A percentile compares a stretch with the other conserved stretches of the same genome.
Conservation (phyloP, 371 early-diverging fungal species). For the Chytridiales sp. region DNA sequence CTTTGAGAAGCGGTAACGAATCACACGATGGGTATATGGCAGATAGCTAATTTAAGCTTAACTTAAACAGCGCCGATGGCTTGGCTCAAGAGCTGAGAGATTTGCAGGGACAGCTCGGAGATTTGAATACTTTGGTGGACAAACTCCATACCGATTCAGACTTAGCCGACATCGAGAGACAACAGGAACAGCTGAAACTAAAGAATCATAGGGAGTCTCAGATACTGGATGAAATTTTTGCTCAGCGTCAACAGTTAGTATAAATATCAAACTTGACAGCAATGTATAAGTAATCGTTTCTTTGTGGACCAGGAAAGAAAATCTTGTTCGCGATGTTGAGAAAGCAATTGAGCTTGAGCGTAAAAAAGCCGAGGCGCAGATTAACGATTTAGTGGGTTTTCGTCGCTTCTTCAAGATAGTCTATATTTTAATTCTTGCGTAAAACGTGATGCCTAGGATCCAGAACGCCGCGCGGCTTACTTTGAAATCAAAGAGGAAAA, state of each 20-base stretch:
- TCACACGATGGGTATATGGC: not conserved
- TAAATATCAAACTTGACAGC: not conserved
- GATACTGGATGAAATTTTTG: conserved; percentile 49
- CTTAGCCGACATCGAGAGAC: conserved; percentile 50
- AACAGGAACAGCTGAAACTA: conserved; percentile 32
- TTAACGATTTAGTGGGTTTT: conserved; percentile 40
- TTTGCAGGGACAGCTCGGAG: conserved; percentile 56
- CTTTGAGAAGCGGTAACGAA: conserved; percentile 52
- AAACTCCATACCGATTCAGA: conserved; percentile 54
- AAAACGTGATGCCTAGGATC: conserved; percentile 26
- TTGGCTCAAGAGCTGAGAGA: conserved; percentile 51
- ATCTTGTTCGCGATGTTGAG: conserved; percentile 41
- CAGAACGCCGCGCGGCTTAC: conserved; percentile 31
- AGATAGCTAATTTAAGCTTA: not conserved
- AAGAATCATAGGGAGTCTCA: conserved; percentile 47
- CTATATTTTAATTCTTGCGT: not conserved
- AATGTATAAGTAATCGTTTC: conserved; percentile 1
- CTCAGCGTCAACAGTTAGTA: conserved; percentile 49
- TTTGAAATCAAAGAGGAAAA: conserved; percentile 40
- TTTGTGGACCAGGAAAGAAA: conserved; percentile 38
- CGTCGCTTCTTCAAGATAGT: not conserved
- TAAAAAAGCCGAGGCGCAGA: conserved; percentile 39
- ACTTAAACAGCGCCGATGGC: conserved; percentile 38
- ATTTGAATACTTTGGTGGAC: conserved; percentile 54
- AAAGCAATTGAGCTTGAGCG: conserved; percentile 41